phyloP scores from a whole-genome alignment of 78 protist species.

The Thecamonas trahens region DNA sequence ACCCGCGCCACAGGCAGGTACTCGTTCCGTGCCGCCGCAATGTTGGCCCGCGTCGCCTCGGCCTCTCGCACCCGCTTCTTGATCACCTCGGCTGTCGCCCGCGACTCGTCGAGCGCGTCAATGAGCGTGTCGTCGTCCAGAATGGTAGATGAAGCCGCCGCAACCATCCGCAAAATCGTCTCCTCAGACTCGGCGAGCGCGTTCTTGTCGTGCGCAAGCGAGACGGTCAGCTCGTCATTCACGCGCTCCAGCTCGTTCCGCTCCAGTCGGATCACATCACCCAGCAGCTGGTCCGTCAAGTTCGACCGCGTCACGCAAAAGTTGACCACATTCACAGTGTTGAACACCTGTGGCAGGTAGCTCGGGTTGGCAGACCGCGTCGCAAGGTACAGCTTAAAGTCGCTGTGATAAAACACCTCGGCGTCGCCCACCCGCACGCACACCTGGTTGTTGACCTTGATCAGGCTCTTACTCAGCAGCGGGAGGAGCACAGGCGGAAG shows the following conservation, averaged over 20 bases:
- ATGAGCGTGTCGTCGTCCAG: slow-evolving; percentile 79
- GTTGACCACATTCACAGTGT: slow-evolving; percentile 73
- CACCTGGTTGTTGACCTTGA: slow-evolving; percentile 34
- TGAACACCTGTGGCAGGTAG: slow-evolving; percentile 65
- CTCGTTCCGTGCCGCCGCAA: slow-evolving; percentile 36
- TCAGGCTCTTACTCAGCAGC: slow-evolving; percentile 37
- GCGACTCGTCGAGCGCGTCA: slow-evolving; percentile 53
- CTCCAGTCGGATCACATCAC: slow-evolving; percentile 54
- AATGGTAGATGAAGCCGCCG: slow-evolving; percentile 22
- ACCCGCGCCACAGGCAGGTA: slow-evolving; percentile 67
- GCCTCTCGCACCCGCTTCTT: slow-evolving; percentile 39
- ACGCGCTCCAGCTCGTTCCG: slow-evolving; percentile 50
- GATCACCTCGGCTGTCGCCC: slow-evolving; percentile 39
- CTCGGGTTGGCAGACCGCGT: slow-evolving; percentile 67
- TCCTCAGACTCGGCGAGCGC: slow-evolving; percentile 48
- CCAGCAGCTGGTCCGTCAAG: slow-evolving; percentile 64
- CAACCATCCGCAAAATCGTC: slow-evolving; percentile 41
- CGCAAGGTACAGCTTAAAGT: slow-evolving; percentile 66
- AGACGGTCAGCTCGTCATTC: slow-evolving; percentile 30
- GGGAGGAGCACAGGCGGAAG: slow-evolving; percentile 59
- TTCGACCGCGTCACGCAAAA: slow-evolving; percentile 68
- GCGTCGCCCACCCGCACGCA: slow-evolving; percentile 59
- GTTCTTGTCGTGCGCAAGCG: slow-evolving; percentile 38
- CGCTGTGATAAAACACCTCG: slow-evolving; percentile 53
- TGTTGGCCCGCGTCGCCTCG: slow-evolving; percentile 24